Evolutionary conservation across 768 basidiomycete genomes (phyloP).

Genomic region (Dioszegia aurantiaca): DNA sequence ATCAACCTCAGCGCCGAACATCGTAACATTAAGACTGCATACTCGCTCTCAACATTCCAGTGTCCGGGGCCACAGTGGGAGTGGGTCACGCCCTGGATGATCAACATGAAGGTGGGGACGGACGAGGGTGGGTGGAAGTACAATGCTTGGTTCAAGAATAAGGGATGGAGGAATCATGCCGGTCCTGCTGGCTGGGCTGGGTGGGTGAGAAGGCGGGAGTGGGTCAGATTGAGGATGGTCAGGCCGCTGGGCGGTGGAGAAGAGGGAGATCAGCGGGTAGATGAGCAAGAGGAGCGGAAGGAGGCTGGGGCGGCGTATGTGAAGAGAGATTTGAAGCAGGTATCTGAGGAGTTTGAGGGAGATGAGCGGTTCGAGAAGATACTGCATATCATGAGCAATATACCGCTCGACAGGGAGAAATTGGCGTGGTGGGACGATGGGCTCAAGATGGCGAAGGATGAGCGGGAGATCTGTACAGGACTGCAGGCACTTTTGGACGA

Average conservation of each 20-base stretch:
- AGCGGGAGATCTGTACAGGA: not conserved
- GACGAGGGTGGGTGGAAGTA: constrained; percentile 49
- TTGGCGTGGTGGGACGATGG: constrained; percentile 37
- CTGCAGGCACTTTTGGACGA: constrained; percentile 21
- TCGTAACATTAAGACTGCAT: constrained; percentile 36
- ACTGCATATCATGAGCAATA: constrained; percentile 21
- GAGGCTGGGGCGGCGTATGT: constrained; percentile 5
- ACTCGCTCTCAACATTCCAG: constrained; percentile 41
- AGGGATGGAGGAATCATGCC: constrained; percentile 40
- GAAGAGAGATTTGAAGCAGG: not conserved
- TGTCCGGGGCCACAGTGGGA: constrained; percentile 40
- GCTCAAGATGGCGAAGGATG: constrained; percentile 11
- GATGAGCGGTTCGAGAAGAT: constrained; percentile 18
- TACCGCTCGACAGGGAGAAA: constrained; percentile 34
- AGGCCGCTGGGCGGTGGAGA: constrained; percentile 4
- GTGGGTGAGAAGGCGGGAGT: constrained; percentile 45
- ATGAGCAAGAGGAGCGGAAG: constrained; percentile 11
- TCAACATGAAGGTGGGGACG: constrained; percentile 44
- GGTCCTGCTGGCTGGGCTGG: constrained; percentile 40
- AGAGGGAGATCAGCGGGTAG: not conserved
- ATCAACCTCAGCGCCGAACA: constrained; percentile 3
- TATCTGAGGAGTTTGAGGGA: not conserved
- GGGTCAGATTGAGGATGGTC: constrained; percentile 37
- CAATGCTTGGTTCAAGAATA: constrained; percentile 42
- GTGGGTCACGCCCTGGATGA: constrained; percentile 46